Base-by-base conservation (phyloP, 1,139 yeast species). In the Blastobotrys arbuscula region DNA sequence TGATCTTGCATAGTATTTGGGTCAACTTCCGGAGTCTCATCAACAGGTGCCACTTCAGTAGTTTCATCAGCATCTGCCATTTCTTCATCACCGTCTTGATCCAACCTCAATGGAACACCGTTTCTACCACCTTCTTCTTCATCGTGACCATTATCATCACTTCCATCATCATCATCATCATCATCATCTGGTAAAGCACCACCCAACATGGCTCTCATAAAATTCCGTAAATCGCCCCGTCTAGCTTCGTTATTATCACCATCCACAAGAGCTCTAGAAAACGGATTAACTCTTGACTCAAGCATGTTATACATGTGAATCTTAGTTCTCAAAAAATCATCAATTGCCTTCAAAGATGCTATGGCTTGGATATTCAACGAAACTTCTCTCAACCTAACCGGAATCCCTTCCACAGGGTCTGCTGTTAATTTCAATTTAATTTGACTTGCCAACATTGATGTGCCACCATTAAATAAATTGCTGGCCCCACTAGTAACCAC, bases 291-390 rank as follows among this genome's bases (percentile, higher is more conserved):
- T 51, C 42, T 15, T 3, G 50, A 7, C 15, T 23, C 31, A 6
- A 40, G 34, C 36, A 40, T 26, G 5, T 15, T 21, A 23, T 30
- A 47, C 23, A 58, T 43, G 6, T 57, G 57, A 13, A 58, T 49
- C 44, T 60, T 61, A 36, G 59, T 52, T 30, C 55, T 55, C 55
- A 60, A 55, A 59, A 86, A 88, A 1, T 80, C 76, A 46, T 79
- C 82, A 37, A 90, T 74, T 1, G 90, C 79, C 51, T 76, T 78
- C 61, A 88, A 83, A 0, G 96, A 84, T 0, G 96, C 95, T 58
- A 89, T 82, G 0, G 95, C 95, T 63, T 89, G 96, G n/a, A 86
- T 85, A 16, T 90, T 76, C 18, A 89, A 49, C 26, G 56, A 52
- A 24, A 64, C 51, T 26, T 56, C 55, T 39, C 53, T 53, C 31